Base-by-base conservation (phyloP, 2,329 filamentous ascomycete species). In the Aspergillus texensis region DNA sequence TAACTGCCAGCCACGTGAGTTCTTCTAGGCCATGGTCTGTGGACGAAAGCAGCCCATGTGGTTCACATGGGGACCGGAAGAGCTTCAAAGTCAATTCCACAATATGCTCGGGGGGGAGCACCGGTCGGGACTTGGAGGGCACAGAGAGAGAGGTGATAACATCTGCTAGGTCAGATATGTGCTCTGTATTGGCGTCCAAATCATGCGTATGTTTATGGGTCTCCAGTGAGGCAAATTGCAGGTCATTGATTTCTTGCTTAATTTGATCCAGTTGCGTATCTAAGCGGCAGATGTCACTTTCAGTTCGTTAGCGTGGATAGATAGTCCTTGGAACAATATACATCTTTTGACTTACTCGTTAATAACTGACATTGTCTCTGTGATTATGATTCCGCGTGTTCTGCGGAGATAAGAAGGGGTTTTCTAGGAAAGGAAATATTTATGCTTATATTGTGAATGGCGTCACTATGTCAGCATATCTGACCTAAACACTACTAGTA, bases 1-100 rank as follows among this genome's bases (percentile, higher is more conserved):
- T 92, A 34, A 96, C 86, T 19, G 97, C 83, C 28, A 97, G 81
- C 95, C 95, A 98, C 77, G 96, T 91, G 57, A 97, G 85, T 72
- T 97, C 52, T 24, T 54, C 92, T 57, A 86, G 84, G 74, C 93
- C 89, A 72, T 92, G 90, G 21, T 82, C 80, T 62, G 75, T 70
- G 61, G 61, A 63, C 30, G 74, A 70, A 65, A 65, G 30, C 24
- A 55, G 71, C 60, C 48, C 60, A 28, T 55, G 28, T 36, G 55
- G 52, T 34, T 63, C 53, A 54, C 63, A 39, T 16, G 62, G 61
- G 61, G 50, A 60, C 61, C 58, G 67, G 60, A 57, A 73, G 67
- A 61, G 70, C 48, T 89, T 85, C 10, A 84, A 78, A 43, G 96
- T 83, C 36, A 93, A 80, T 16, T 79, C 77, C 63, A 84, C 83